phyloP scores from a whole-genome alignment of 768 basidiomycete species.

The Mycena galopus region DNA sequence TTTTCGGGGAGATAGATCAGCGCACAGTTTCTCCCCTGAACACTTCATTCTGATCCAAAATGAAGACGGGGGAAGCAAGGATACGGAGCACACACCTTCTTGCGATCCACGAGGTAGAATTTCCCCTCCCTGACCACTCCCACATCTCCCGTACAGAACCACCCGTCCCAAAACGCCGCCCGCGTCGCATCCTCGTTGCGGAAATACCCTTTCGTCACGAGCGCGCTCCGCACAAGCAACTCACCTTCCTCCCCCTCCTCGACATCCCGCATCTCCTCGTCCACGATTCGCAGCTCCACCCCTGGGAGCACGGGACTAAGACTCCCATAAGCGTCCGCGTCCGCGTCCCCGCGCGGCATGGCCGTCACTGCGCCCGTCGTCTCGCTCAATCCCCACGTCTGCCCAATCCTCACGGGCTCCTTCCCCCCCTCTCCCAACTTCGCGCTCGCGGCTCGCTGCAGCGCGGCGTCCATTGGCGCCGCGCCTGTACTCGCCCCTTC shows the following conservation, averaged over 20 bases:
- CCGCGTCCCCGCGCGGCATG: conserved; percentile 19
- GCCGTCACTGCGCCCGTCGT: conserved; percentile 24
- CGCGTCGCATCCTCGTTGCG: conserved; percentile 25
- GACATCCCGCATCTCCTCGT: conserved; percentile 27
- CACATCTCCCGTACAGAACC: conserved; percentile 26
- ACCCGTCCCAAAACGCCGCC: conserved; percentile 22
- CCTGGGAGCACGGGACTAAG: conserved; percentile 24
- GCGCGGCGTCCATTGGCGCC: conserved; percentile 24
- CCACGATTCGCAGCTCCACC: conserved; percentile 25
- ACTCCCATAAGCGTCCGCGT: conserved; percentile 21
- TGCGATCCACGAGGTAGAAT: conserved; percentile 27
- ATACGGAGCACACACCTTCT: conserved; percentile 25
- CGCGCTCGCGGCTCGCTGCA: conserved; percentile 24
- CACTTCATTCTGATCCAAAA: conserved; percentile 23
- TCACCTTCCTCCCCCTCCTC: conserved; percentile 25
- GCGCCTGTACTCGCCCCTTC: conserved; percentile 22
- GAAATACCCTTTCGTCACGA: conserved; percentile 23
- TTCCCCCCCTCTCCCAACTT: conserved; percentile 26
- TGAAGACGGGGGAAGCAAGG: conserved; percentile 22
- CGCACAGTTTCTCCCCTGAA: conserved; percentile 17
- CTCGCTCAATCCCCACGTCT: conserved; percentile 26
- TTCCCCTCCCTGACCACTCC: conserved; percentile 27
- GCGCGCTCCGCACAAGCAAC: conserved; percentile 26
- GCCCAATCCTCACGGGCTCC: conserved; percentile 26
- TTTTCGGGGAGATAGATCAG: conserved; percentile 22